Percentiles rank a stretch among this genome's conserved stretches.
Conservation (phyloP, 1,284 basidiomycete genomes). For the Ustilago shanxiensis region DNA sequence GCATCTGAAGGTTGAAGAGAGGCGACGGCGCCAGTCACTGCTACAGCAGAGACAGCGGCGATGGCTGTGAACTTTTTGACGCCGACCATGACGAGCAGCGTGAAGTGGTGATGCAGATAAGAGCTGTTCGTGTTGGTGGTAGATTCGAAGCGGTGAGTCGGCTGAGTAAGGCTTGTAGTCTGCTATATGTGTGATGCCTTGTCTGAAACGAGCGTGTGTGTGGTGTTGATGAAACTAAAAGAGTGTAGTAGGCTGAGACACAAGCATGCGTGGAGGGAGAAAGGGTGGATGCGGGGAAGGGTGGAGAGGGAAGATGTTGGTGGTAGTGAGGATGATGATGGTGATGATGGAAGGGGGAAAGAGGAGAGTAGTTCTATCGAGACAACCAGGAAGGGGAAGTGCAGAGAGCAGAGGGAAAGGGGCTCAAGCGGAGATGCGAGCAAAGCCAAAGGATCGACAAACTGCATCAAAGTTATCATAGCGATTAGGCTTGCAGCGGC, state of each 20-base stretch:
- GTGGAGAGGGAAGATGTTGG: slow-evolving; percentile 12
- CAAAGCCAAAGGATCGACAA: slow-evolving; percentile 24
- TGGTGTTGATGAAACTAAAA: slow-evolving; percentile 10
- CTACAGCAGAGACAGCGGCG: slow-evolving; percentile 36
- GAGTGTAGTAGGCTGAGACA: slow-evolving; percentile 25
- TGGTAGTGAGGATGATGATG: slow-evolving; percentile 21
- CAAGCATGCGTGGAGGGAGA: slow-evolving; percentile 3
- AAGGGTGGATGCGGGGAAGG: background rate
- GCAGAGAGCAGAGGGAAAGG: slow-evolving; percentile 2
- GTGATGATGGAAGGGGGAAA: slow-evolving; percentile 1
- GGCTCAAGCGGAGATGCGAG: slow-evolving; percentile 7
- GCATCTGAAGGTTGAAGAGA: slow-evolving; percentile 31
- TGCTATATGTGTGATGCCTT: background rate
- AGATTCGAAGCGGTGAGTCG: background rate
- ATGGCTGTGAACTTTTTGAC: slow-evolving; percentile 33
- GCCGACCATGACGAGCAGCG: slow-evolving; percentile 29
- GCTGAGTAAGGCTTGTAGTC: background rate
- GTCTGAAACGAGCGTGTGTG: slow-evolving; percentile 28
- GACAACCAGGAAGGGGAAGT: background rate
- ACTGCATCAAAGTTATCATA: slow-evolving; percentile 18
- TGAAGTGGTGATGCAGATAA: background rate
- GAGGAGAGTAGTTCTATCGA: background rate
- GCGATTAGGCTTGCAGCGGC: background rate
- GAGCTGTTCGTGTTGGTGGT: background rate
- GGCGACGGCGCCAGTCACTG: slow-evolving; percentile 31